phyloP scores from a whole-genome alignment of 495 filamentous ascomycete species.

The Talaromyces trachyspermus region DNA sequence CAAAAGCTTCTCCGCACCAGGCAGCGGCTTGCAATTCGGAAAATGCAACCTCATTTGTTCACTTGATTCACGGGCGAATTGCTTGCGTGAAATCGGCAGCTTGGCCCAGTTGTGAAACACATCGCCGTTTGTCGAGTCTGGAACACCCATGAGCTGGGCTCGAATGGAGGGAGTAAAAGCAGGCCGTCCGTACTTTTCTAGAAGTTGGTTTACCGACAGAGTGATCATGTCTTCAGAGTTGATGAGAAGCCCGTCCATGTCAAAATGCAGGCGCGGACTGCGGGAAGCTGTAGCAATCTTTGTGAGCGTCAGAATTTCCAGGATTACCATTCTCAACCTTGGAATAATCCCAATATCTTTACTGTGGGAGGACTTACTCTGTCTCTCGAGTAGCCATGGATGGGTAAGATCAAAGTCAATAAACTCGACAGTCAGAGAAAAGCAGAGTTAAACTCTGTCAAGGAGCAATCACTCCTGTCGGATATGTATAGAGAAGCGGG shows the following conservation, averaged over 20 bases:
- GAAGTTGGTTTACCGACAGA: constrained; percentile 23
- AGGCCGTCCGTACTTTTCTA: constrained; percentile 21
- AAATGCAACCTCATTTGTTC: constrained; percentile 20
- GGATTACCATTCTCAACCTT: too few species aligned
- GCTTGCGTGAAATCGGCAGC: constrained; percentile 21
- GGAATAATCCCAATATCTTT: too few species aligned
- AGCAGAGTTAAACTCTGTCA: too few species aligned
- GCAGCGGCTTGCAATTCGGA: constrained; percentile 21
- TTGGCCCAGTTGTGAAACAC: constrained; percentile 25
- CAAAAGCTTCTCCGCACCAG: constrained; percentile 27
- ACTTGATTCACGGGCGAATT: constrained; percentile 22
- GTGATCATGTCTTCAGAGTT: constrained; percentile 37
- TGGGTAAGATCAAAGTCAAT: too few species aligned
- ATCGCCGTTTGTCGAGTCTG: constrained; percentile 16
- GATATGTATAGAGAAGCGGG: too few species aligned
- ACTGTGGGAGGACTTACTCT: too few species aligned
- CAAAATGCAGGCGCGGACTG: constrained; percentile 38
- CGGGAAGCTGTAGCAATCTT: constrained; percentile 20
- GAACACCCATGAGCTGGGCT: constrained; percentile 21
- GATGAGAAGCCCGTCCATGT: constrained; percentile 37
- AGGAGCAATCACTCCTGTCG: too few species aligned
- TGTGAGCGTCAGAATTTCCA: too few species aligned
- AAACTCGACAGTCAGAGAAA: too few species aligned
- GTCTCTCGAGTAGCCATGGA: too few species aligned
- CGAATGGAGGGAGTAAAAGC: constrained; percentile 20